Evolutionary conservation across 805 yeast genomes (phyloP).

Genomic region (Vanderwaltozyma yarrowii): DNA sequence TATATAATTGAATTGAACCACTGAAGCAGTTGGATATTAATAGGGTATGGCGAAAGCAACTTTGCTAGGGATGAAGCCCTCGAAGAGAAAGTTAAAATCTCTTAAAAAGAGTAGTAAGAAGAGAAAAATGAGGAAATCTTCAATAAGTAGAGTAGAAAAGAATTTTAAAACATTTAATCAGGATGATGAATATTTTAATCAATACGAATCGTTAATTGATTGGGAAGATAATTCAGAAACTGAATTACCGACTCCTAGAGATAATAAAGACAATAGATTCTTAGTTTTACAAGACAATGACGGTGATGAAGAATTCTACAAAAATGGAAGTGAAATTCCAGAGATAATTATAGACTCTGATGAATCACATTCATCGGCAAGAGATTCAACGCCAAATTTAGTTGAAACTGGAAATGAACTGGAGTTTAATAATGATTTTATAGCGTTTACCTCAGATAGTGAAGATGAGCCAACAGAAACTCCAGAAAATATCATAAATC

Average conservation of each 20-base stretch:
- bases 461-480: constrained; percentile 25
- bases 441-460: constrained; percentile 30
- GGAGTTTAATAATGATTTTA: constrained; percentile 31
- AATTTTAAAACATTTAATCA: constrained; percentile 21
- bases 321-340: neutral
- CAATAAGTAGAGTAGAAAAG: constrained; percentile 22
- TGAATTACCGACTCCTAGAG: neutral
- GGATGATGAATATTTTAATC: constrained; percentile 19
- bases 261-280: neutral
- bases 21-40: too few species aligned
- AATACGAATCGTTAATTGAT: constrained; percentile 17
- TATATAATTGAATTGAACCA: too few species aligned
- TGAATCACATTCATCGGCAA: neutral
- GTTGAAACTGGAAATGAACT: neutral
- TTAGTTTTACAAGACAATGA: neutral
- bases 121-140: constrained; percentile 25
- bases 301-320: neutral
- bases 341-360: neutral
- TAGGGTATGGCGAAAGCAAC: too few species aligned
- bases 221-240: neutral
- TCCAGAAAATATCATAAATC: too few species aligned
- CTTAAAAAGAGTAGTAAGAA: neutral
- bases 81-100: neutral
- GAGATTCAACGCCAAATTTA: neutral
- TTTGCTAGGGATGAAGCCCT: neutral